Base-by-base conservation (phyloP, 257 asterid genomes). In the Rhazya stricta region DNA sequence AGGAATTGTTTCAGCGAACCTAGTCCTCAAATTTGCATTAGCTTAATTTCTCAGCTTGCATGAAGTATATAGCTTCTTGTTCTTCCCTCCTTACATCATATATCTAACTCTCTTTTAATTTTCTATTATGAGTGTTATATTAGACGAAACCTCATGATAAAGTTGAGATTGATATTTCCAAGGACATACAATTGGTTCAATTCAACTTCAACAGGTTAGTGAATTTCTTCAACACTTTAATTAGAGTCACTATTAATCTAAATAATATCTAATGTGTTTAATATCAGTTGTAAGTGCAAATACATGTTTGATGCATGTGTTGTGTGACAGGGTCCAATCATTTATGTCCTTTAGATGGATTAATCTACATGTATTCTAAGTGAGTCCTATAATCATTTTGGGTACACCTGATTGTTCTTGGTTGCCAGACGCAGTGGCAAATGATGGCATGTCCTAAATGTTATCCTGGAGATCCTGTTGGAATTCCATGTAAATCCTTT, bases 131-230 rank as follows among this genome's bases (percentile, higher is more conserved):
- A 78, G 66, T 62, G 46, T 30, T 27, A 51, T 43, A 68, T 56
- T 21, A 77, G 84, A 77, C 82, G 3, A 63, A 46, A 37, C 23
- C 72, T 70, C 78, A 79, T 23, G 78, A 75, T 67, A 73, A 34
- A 41, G 79, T 81, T 62, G 82, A 77, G 71, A 70, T 77, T 74
- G 82, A 81, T 77, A 74, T 81, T n/a, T 74, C 79, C 34, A 77
- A 78, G 79, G 79, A 81, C 56, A 69, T 27, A 67, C 79, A 62
- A 13, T 34, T 74, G 80, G 85, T 81, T 19, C 72, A 74, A 72
- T 71, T 81, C 54, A 72, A 79, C 76, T 79, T 79, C 67, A 57
- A 56, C 71, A 74, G 82, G 79, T 79, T 67, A 23, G 53, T 2
- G 27, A 19, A 65, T 18, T 8, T 3, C 16, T 65, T 23, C 5